Conservation (phyloP, 495 filamentous ascomycete species). For the Aspergillus hancockii region DNA sequence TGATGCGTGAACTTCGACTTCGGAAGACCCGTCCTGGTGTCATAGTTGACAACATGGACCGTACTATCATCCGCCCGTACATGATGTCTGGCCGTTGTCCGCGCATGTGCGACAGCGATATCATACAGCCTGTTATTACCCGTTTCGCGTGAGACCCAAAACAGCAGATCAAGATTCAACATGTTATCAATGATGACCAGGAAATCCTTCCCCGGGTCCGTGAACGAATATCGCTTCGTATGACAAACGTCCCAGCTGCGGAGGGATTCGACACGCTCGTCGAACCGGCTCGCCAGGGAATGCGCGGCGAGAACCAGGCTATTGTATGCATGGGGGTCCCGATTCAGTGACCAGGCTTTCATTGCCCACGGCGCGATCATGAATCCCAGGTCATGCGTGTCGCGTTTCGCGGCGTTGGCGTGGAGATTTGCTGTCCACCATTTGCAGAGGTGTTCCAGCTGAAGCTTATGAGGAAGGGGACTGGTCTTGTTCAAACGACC, state of each 20-base stretch:
- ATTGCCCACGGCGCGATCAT: conserved; percentile 43
- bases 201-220: conserved; percentile 24
- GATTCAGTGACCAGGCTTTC: conserved; percentile 38
- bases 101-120: conserved; percentile 41
- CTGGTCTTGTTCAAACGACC: neutral
- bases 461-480: conserved; percentile 15
- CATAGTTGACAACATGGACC: conserved; percentile 43
- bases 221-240: conserved; percentile 36
- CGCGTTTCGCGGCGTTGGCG: conserved; percentile 30
- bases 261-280: conserved; percentile 32
- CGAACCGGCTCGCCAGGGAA: conserved; percentile 38
- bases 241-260: conserved; percentile 40
- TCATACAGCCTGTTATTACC: conserved; percentile 26
- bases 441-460: conserved; percentile 35
- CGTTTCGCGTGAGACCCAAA: conserved; percentile 40
- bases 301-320: conserved; percentile 36
- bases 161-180: conserved; percentile 49
- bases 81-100: conserved; percentile 32
- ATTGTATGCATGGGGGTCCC: conserved; percentile 30
- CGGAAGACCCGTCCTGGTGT: conserved; percentile 29
- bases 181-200: conserved; percentile 52
- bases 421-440: conserved; percentile 39
- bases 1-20: conserved; percentile 41
- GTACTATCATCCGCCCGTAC: conserved; percentile 35
- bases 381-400: conserved; percentile 50